phyloP scores from a whole-genome alignment of 2,329 filamentous ascomycete species.

The Emmonsia crescens region DNA sequence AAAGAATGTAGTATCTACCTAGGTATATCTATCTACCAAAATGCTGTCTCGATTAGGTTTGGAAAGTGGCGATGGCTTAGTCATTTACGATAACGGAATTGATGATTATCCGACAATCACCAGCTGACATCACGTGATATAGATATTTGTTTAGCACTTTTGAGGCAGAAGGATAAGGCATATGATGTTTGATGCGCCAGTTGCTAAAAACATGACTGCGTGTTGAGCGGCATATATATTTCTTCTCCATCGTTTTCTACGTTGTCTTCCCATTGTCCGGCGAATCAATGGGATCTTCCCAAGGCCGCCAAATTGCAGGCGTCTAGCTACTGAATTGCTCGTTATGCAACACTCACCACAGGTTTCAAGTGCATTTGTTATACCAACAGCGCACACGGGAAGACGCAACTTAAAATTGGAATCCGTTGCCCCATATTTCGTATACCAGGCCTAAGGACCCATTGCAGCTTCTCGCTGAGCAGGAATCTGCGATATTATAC shows the following conservation, averaged over 20 bases:
- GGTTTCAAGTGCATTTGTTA: neutral
- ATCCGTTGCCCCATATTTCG: neutral
- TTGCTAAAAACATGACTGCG: neutral
- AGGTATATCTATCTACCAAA: too few relatives aligned
- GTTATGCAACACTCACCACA: neutral
- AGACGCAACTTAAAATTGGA: neutral
- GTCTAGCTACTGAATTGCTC: neutral
- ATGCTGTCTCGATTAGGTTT: too few relatives aligned
- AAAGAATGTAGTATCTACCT: too few relatives aligned
- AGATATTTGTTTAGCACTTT: neutral
- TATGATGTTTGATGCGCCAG: neutral
- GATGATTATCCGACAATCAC: neutral
- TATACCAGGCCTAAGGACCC: neutral
- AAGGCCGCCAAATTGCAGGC: neutral
- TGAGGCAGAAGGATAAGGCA: neutral
- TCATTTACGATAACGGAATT: neutral
- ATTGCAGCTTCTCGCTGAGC: neutral
- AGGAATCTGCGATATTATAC: constrained; percentile 17
- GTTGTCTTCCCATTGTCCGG: neutral
- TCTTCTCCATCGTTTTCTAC: neutral
- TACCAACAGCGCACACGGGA: neutral
- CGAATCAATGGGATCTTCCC: neutral
- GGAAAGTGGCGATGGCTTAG: neutral
- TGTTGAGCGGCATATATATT: neutral
- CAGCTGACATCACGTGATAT: neutral